A percentile compares a stretch with the other conserved stretches of the same genome.
phyloP scores from a whole-genome alignment of 345 rosid species.

The Rhizophora mangle region DNA sequence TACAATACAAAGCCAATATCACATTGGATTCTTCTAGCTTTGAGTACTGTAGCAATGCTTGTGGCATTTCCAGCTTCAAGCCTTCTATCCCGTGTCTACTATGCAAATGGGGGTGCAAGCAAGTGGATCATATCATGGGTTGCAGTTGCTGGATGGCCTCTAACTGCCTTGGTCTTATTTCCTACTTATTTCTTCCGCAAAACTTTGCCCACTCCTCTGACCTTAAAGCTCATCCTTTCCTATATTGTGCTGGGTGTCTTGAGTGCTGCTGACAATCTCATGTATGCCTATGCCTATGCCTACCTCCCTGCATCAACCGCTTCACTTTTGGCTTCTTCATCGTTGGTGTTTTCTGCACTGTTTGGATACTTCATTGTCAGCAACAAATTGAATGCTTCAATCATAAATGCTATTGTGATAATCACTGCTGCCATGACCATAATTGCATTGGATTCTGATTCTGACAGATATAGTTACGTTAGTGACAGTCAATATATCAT shows the following conservation, averaged over 20 bases:
- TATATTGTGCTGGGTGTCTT: slow-evolving; percentile 60
- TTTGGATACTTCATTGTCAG: slow-evolving; percentile 66
- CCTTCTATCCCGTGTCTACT: slow-evolving; percentile 70
- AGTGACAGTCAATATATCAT: slow-evolving; percentile 51
- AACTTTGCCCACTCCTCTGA: slow-evolving; percentile 57
- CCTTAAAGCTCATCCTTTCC: slow-evolving; percentile 45
- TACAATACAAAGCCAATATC: slow-evolving; percentile 61
- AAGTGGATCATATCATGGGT: slow-evolving; percentile 96
- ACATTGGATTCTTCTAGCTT: slow-evolving; percentile 63
- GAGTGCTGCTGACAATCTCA: slow-evolving; percentile 75
- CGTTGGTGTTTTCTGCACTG: slow-evolving; percentile 64
- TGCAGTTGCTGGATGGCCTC: slow-evolving; percentile 83
- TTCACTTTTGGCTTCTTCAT: slow-evolving; percentile 75
- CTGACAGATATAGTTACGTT: slow-evolving; percentile 53
- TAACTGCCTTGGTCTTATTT: slow-evolving; percentile 53
- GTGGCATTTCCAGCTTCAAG: slow-evolving; percentile 80
- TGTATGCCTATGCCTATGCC: slow-evolving; percentile 86
- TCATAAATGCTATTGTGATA: slow-evolving; percentile 59
- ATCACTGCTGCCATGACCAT: slow-evolving; percentile 68
- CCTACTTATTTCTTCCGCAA: slow-evolving; percentile 47
- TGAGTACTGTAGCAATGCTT: slow-evolving; percentile 59
- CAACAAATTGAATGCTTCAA: slow-evolving; percentile 60
- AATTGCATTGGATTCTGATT: slow-evolving; percentile 72
- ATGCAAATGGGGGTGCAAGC: slow-evolving; percentile 70
- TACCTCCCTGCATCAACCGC: slow-evolving; percentile 91